Percentiles rank a stretch among this genome's conserved stretches.
phyloP scores from a whole-genome alignment of 768 basidiomycete species.

The Naganishia vishniacii region DNA sequence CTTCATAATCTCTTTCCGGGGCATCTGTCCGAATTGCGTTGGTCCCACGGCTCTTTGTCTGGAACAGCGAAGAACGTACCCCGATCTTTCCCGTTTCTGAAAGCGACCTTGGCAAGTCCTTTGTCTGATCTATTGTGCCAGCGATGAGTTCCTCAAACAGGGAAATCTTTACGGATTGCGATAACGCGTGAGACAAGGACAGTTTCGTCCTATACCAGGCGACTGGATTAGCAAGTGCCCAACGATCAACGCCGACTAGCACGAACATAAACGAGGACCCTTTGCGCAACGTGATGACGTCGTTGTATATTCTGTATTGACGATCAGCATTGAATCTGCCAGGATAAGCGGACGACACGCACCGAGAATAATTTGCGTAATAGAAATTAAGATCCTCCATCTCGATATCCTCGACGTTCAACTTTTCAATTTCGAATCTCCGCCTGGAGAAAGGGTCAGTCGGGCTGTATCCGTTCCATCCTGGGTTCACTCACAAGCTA shows the following conservation, averaged over 20 bases:
- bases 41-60: no score
- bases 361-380: conserved; percentile 91
- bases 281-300: conserved; percentile 85
- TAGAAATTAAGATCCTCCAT: conserved; percentile 98
- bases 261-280: conserved; percentile 91
- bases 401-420: conserved; percentile 78
- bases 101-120: conserved; percentile 87
- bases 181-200: conserved; percentile 85
- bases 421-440: conserved; percentile 85
- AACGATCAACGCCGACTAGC: background rate
- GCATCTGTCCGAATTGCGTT: no score
- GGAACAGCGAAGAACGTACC: conserved; percentile 48
- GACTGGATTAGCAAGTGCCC: background rate
- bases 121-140: conserved; percentile 89
- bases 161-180: conserved; percentile 96
- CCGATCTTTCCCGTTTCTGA: conserved; percentile 93
- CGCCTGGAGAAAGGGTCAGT: conserved; percentile 55
- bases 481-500: conserved; percentile 63
- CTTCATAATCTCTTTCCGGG: conserved; percentile 80
- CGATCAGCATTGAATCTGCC: background rate
- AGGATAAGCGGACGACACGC: conserved; percentile 37
- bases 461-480: background rate
- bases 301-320: conserved; percentile 69
- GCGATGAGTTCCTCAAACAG: conserved; percentile 92
- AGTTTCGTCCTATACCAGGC: conserved; percentile 80